These are phyloP conservation scores for Microcyclosporella mali DNA, from an alignment of 2,329 filamentous ascomycete genomes.

Conservation along the genomic window DNA sequence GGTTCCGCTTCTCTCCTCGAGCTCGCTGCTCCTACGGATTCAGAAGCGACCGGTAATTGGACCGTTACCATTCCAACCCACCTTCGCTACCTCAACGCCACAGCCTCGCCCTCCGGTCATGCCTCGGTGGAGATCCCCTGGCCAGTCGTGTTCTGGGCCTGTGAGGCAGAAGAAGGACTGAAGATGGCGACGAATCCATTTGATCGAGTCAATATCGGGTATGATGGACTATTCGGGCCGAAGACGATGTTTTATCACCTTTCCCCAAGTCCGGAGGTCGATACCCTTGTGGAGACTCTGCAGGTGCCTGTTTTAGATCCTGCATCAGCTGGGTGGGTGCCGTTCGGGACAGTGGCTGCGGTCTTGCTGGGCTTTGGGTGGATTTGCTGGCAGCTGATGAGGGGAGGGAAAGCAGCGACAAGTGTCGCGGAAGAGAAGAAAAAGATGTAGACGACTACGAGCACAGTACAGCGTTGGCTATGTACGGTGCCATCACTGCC, in stretches of 20 bases:
- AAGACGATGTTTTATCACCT: conserved; percentile 78
- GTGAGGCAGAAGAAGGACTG: conserved; percentile 57
- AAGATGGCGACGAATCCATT: conserved; percentile 77
- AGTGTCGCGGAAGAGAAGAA: conserved; percentile 2
- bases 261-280: conserved; percentile 24
- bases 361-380: conserved; percentile 42
- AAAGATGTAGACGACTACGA: neutral
- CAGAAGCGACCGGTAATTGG: conserved; percentile 39
- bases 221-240: conserved; percentile 70
- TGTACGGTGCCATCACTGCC: conserved; percentile 4
- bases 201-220: conserved; percentile 76
- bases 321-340: conserved; percentile 33
- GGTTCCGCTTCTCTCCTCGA: conserved; percentile 73
- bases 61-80: conserved; percentile 73
- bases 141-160: conserved; percentile 88
- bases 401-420: neutral
- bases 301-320: conserved; percentile 40
- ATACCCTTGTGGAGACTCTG: conserved; percentile 18
- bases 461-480: conserved; percentile 1
- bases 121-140: conserved; percentile 50
- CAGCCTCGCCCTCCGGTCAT: conserved; percentile 23
- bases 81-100: conserved; percentile 63
- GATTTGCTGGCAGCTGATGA: conserved; percentile 38
- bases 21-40: conserved; percentile 43
- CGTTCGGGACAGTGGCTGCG: conserved; percentile 38